Conservation (phyloP, 768 basidiomycete genomes). For the Termitomyces heimii region DNA sequence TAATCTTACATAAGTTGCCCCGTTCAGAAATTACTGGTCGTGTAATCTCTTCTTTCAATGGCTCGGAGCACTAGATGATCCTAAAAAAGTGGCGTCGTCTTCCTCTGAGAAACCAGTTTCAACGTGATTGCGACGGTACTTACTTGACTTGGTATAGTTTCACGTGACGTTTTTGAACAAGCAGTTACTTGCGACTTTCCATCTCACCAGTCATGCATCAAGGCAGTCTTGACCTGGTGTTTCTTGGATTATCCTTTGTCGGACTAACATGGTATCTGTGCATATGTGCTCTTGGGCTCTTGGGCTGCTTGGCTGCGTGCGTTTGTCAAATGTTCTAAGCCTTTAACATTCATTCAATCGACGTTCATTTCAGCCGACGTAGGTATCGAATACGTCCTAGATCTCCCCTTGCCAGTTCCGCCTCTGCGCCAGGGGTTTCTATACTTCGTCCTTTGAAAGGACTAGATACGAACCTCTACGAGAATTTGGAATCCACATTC, state of each 20-base stretch:
- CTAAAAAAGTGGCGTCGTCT: no score
- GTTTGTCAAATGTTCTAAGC: constrained; percentile 20
- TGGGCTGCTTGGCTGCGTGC: constrained; percentile 70
- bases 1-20: no score
- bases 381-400: constrained; percentile 67
- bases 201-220: background rate
- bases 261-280: constrained; percentile 56
- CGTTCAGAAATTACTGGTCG: no score
- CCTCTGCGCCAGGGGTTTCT: constrained; percentile 77
- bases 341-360: background rate
- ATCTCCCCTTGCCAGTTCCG: constrained; percentile 50
- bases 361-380: constrained; percentile 46
- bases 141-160: no score
- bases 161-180: background rate
- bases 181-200: no score
- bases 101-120: no score
- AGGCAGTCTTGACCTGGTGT: constrained; percentile 1
- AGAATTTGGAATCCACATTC: constrained; percentile 93
- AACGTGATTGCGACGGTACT: no score
- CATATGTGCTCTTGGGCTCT: constrained; percentile 58
- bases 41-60: no score
- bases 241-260: constrained; percentile 27
- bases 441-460: constrained; percentile 94
- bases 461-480: constrained; percentile 90
- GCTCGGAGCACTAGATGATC: no score